Conservation (phyloP, 495 filamentous ascomycete species). For the Talaromyces thailandensis region DNA sequence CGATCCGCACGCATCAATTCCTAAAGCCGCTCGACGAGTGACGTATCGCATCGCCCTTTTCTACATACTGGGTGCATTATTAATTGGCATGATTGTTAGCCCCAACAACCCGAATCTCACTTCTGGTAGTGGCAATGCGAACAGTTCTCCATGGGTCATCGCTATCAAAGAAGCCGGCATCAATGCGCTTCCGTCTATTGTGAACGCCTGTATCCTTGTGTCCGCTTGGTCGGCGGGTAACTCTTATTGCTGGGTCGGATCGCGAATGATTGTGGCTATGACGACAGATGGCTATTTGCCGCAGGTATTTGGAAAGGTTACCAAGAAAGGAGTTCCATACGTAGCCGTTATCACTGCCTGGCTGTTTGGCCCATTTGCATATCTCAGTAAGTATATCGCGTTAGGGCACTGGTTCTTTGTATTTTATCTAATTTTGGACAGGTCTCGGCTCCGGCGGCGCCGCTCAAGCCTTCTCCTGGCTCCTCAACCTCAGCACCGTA, state of each 20-base stretch:
- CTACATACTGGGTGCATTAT: slow-evolving; percentile 54
- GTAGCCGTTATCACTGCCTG: slow-evolving; percentile 36
- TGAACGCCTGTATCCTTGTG: slow-evolving; percentile 67
- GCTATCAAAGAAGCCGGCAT: slow-evolving; percentile 55
- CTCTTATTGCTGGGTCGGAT: slow-evolving; percentile 74
- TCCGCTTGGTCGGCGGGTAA: slow-evolving; percentile 65
- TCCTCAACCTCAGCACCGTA: slow-evolving; percentile 53
- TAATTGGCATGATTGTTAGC: slow-evolving; percentile 49
- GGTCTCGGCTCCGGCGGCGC: slow-evolving; percentile 60
- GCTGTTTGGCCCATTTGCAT: slow-evolving; percentile 59
- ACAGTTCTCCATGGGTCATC: slow-evolving; percentile 53
- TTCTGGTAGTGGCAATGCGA: slow-evolving; percentile 38
- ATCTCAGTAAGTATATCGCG: slow-evolving; percentile 64
- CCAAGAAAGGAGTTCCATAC: slow-evolving; percentile 26
- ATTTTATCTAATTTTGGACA: no score
- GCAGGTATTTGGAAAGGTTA: slow-evolving; percentile 34
- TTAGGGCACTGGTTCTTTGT: no score
- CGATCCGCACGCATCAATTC: slow-evolving; percentile 70
- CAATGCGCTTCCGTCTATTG: slow-evolving; percentile 55
- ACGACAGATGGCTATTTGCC: slow-evolving; percentile 58
- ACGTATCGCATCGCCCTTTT: slow-evolving; percentile 86
- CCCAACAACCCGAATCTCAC: slow-evolving; percentile 46
- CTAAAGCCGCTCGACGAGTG: slow-evolving; percentile 67
- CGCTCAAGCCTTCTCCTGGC: slow-evolving; percentile 48
- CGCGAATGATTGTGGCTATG: slow-evolving; percentile 63